Percentiles rank a stretch among this genome's conserved stretches.
Evolutionary conservation across 345 rosid genomes (phyloP).

Genomic region (Leavenworthia alabamica): DNA sequence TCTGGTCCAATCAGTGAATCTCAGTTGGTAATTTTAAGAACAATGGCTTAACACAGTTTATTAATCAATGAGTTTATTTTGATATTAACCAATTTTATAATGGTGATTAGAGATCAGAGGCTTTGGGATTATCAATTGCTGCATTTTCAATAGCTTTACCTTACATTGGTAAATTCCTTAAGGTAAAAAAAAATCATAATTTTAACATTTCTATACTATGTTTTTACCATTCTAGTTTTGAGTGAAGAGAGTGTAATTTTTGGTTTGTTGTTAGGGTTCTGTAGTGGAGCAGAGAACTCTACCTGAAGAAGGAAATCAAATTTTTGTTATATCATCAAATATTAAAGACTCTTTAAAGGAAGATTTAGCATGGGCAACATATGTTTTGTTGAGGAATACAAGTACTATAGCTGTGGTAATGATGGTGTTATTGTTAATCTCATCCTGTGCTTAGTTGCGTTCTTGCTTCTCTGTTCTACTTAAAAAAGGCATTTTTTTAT

Average conservation of each 20-base stretch:
- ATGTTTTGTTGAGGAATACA: conserved; percentile 74
- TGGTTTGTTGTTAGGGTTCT: conserved; percentile 43
- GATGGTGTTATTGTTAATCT: neutral
- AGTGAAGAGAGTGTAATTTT: neutral
- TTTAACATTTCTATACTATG: neutral
- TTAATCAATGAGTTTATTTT: neutral
- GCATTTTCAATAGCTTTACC: conserved; percentile 66
- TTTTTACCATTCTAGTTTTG: neutral
- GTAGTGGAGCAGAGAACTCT: conserved; percentile 39
- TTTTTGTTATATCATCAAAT: conserved; percentile 54
- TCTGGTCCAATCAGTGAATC: conserved; percentile 20
- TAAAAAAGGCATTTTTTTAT: neutral
- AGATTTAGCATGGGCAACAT: conserved; percentile 85
- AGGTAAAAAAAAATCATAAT: conserved; percentile 35
- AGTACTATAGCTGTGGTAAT: conserved; percentile 70
- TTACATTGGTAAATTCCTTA: conserved; percentile 69
- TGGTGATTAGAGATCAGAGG: conserved; percentile 57
- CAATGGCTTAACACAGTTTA: neutral
- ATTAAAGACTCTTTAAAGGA: conserved; percentile 46
- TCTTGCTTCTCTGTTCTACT: conserved; percentile 1
- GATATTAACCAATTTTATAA: neutral
- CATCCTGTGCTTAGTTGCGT: neutral
- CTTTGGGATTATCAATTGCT: conserved; percentile 59
- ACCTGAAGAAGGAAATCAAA: conserved; percentile 59
- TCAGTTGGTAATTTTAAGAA: conserved; percentile 22